Conservation (phyloP, 148 eudicot species). For the Vaccinium macrocarpon region DNA sequence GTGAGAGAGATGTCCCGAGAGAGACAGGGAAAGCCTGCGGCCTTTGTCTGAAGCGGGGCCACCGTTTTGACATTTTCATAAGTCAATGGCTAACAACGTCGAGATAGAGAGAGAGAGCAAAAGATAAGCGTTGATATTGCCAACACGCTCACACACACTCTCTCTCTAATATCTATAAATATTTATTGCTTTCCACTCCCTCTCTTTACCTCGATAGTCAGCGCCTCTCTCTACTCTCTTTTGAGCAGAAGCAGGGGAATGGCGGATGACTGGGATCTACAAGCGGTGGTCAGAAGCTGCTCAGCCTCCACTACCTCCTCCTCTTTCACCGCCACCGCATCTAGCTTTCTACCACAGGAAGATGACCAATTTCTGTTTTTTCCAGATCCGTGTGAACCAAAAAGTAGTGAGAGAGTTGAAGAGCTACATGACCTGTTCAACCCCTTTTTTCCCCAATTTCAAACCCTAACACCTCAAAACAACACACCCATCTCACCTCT, state of each 20-base stretch:
- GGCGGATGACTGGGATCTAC: constrained; percentile 82
- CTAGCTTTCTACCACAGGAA: constrained; percentile 16
- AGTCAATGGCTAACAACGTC: constrained; percentile 20
- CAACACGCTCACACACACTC: background rate
- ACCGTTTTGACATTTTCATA: constrained; percentile 27
- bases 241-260: constrained; percentile 16
- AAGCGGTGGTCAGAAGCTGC: constrained; percentile 75
- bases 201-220: background rate
- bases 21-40: constrained; percentile 20
- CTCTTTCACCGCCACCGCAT: constrained; percentile 30
- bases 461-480: constrained; percentile 21
- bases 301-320: constrained; percentile 41
- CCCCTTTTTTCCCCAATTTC: constrained; percentile 32
- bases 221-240: constrained; percentile 15
- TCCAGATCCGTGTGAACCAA: constrained; percentile 37
- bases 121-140: background rate
- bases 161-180: constrained; percentile 15
- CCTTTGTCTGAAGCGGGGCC: constrained; percentile 8
- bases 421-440: constrained; percentile 44
- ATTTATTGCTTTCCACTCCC: background rate
- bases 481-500: constrained; percentile 32
- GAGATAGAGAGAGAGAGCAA: background rate
- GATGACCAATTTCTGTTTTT: constrained; percentile 11
- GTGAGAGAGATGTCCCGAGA: background rate
- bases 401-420: constrained; percentile 12